Evolutionary conservation across 345 rosid species (phyloP).

Genomic region (Tarenaya hassleriana): DNA sequence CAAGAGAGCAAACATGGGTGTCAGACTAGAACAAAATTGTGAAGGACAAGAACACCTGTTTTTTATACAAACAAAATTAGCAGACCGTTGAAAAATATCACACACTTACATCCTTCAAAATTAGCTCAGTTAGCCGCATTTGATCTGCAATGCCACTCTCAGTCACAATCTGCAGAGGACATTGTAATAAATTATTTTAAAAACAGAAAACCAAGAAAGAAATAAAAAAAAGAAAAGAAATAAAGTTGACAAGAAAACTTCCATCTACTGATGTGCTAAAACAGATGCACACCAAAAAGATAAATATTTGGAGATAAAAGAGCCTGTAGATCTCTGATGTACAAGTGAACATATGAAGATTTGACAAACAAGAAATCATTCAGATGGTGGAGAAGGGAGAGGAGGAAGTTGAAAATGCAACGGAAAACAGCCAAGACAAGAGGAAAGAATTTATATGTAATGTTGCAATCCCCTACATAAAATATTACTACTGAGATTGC

Average conservation of each 20-base stretch:
- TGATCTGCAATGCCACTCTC: constrained; percentile 95
- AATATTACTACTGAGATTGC: background rate
- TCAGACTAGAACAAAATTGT: constrained; percentile 5
- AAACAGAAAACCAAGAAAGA: constrained; percentile 32
- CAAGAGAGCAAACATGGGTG: background rate
- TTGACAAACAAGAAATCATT: background rate
- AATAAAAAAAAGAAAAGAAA: constrained; percentile 9
- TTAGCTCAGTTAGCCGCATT: constrained; percentile 67
- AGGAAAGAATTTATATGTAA: background rate
- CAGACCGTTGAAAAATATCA: background rate
- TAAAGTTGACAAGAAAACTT: constrained; percentile 7
- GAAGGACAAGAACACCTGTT: background rate
- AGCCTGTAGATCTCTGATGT: background rate
- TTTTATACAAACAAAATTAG: background rate
- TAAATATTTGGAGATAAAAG: constrained; percentile 9
- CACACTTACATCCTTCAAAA: constrained; percentile 71
- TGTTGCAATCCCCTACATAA: constrained; percentile 1
- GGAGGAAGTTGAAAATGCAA: constrained; percentile 11
- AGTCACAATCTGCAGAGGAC: constrained; percentile 44
- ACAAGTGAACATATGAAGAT: constrained; percentile 13
- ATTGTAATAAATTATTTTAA: constrained; percentile 41
- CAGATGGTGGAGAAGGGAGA: background rate
- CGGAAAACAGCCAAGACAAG: constrained; percentile 6
- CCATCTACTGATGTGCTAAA: constrained; percentile 2
- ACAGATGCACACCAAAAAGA: constrained; percentile 6